Evolutionary conservation across 2,329 filamentous ascomycete genomes (phyloP).

Genomic region (Cadophora malorum): DNA sequence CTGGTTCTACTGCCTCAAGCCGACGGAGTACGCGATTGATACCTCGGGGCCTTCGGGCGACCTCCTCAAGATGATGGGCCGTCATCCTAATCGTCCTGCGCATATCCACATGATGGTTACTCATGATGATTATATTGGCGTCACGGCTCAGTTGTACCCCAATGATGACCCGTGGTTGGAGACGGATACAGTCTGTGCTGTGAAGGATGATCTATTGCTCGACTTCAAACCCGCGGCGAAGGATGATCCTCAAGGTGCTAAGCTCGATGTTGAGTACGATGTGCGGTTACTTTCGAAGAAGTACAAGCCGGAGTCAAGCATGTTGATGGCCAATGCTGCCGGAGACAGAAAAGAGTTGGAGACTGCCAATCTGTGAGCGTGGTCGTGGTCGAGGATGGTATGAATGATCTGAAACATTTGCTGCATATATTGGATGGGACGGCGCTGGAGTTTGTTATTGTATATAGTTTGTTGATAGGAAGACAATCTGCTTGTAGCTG

Average conservation of each 20-base stretch:
- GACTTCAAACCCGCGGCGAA: constrained; percentile 45
- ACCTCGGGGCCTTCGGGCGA: constrained; percentile 60
- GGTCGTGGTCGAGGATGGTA: background rate
- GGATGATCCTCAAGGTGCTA: constrained; percentile 20
- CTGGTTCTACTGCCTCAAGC: constrained; percentile 55
- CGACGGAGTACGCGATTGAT: constrained; percentile 50
- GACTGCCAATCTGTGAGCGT: background rate
- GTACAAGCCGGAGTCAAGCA: constrained; percentile 44
- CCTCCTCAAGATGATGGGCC: constrained; percentile 59
- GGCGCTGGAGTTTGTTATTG: constrained; percentile 12
- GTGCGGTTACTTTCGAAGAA: constrained; percentile 26
- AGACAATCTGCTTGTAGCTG: background rate
- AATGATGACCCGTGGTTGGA: constrained; percentile 65
- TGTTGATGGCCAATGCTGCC: constrained; percentile 37
- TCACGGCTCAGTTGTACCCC: constrained; percentile 82
- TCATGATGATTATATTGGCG: constrained; percentile 65
- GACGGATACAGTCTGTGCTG: constrained; percentile 60
- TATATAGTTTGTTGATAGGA: constrained; percentile 10
- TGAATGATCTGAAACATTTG: background rate
- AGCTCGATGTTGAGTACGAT: constrained; percentile 26
- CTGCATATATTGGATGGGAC: constrained; percentile 5
- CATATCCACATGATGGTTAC: constrained; percentile 65
- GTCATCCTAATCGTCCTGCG: constrained; percentile 62
- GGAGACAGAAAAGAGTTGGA: constrained; percentile 21
- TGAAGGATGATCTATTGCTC: constrained; percentile 58